These are phyloP conservation scores for Pseudocercospora pini-densiflorae DNA, from an alignment of 2,329 filamentous ascomycete species.

Conservation along the genomic window DNA sequence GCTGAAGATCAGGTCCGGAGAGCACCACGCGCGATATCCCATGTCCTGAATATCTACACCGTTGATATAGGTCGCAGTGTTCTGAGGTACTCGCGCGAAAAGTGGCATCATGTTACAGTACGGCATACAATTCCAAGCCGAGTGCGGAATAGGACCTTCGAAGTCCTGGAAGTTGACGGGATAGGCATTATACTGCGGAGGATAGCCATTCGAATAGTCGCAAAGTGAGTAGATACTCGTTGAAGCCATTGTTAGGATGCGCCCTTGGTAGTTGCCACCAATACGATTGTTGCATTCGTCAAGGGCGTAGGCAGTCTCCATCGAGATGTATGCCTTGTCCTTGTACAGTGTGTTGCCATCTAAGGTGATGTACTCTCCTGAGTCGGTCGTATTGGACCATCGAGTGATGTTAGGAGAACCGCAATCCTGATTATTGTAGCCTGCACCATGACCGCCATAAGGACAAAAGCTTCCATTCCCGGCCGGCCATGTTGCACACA, in stretches of 20 bases:
- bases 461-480: slow-evolving; percentile 4
- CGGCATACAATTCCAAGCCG: slow-evolving; percentile 1
- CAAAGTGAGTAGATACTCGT: slow-evolving; percentile 5
- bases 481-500: slow-evolving; percentile 1
- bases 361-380: background rate
- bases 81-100: background rate
- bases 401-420: background rate
- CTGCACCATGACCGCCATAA: slow-evolving; percentile 4
- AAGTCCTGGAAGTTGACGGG: slow-evolving; percentile 3
- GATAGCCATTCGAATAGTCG: background rate
- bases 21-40: background rate
- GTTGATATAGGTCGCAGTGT: background rate
- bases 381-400: background rate
- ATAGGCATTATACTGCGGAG: background rate
- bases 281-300: slow-evolving; percentile 1
- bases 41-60: background rate
- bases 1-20: background rate
- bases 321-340: slow-evolving; percentile 2
- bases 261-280: background rate
- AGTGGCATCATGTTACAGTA: slow-evolving; percentile 8
- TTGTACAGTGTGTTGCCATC: slow-evolving; percentile 4
- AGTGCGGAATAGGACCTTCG: background rate
- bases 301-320: background rate
- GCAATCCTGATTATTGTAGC: slow-evolving; percentile 7
- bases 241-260: slow-evolving; percentile 1